Conservation (phyloP, 805 yeast genomes). For the Suhomyces tanzawaensis region DNA sequence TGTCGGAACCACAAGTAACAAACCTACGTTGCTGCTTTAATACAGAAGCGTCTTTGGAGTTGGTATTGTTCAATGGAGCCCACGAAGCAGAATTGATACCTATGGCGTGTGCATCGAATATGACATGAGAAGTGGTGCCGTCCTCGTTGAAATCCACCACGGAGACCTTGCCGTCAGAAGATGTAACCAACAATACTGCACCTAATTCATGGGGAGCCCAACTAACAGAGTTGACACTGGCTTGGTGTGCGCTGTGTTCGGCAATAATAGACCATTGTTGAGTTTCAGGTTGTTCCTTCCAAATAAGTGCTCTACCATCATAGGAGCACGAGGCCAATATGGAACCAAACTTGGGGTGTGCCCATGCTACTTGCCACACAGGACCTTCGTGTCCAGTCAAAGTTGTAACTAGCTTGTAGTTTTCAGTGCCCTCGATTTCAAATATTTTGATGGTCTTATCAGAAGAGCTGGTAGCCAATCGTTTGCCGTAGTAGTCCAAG, state of each 20-base stretch:
- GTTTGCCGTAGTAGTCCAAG: slow-evolving; percentile 92
- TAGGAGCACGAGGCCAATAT: slow-evolving; percentile 92
- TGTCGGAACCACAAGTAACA: slow-evolving; percentile 95
- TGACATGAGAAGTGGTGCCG: slow-evolving; percentile 66
- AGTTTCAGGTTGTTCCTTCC: slow-evolving; percentile 83
- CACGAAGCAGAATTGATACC: slow-evolving; percentile 95
- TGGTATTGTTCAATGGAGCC: slow-evolving; percentile 61
- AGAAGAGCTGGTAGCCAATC: slow-evolving; percentile 93
- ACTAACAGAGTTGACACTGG: slow-evolving; percentile 87
- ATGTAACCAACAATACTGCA: slow-evolving; percentile 83
- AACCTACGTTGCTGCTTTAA: slow-evolving; percentile 60
- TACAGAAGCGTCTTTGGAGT: slow-evolving; percentile 27
- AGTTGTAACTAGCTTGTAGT: slow-evolving; percentile 78
- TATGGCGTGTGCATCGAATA: slow-evolving; percentile 80
- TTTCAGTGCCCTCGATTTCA: slow-evolving; percentile 80
- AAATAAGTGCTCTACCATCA: slow-evolving; percentile 89
- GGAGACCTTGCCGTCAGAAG: slow-evolving; percentile 90
- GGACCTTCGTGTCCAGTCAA: slow-evolving; percentile 95
- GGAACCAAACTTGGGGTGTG: slow-evolving; percentile 96
- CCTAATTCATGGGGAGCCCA: slow-evolving; percentile 99
- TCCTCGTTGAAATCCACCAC: slow-evolving; percentile 89
- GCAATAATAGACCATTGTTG: slow-evolving; percentile 86
- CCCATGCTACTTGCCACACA: slow-evolving; percentile 99
- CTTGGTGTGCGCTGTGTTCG: slow-evolving; percentile 84
- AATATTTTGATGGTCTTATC: slow-evolving; percentile 95